Base-by-base conservation (phyloP, 2,329 filamentous ascomycete species). In the Epichloe amarillans region DNA sequence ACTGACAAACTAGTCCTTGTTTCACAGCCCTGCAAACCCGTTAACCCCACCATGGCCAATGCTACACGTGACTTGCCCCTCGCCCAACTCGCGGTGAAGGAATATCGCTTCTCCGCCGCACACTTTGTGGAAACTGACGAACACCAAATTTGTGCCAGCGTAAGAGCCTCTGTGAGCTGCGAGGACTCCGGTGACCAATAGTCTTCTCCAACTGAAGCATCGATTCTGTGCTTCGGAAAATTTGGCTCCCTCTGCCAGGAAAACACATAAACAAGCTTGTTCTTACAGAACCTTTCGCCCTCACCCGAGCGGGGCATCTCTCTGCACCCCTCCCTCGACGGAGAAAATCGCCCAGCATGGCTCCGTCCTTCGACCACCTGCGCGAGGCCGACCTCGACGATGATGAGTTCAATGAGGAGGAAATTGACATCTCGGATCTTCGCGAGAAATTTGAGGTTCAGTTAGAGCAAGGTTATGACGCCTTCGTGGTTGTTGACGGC, bases 401-500 rank as follows among this genome's bases (percentile, higher is more conserved):
- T 59, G 88, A 93, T 63, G 84, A 90, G 66, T 86, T 85, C 67
- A 90, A 95, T 67, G 85, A 93, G 71, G 85, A 90, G 65, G 89
- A 96, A 67, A 85, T 97, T 69, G 91, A 97, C 68, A 88, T 95
- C 68, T 91, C 88, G 61, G 91, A 98, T 72, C 79, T 98, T 60
- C 81, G 84, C 67, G 90, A 94, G 69, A 88, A 94, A 70, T 96
- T 90, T 67, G 89, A 97, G 72, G 90, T 97, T 56, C 88, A 91
- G 66, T 77, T 97, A 58, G 93, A 98, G 69, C 88, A 95, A 69
- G 93, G 93, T 53, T 85, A 96, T 62, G 93, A 98, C 67, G 86
- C 89, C 57, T 98, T 98, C 64, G 86, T 98, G 57, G 90, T 97
- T 55, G 80, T 97, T 66, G 93, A 98, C 69, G 93, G 93, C 58